These are phyloP conservation scores for Fusarium multiceps DNA, from an alignment of 2,329 filamentous ascomycete species.

Conservation along the genomic window DNA sequence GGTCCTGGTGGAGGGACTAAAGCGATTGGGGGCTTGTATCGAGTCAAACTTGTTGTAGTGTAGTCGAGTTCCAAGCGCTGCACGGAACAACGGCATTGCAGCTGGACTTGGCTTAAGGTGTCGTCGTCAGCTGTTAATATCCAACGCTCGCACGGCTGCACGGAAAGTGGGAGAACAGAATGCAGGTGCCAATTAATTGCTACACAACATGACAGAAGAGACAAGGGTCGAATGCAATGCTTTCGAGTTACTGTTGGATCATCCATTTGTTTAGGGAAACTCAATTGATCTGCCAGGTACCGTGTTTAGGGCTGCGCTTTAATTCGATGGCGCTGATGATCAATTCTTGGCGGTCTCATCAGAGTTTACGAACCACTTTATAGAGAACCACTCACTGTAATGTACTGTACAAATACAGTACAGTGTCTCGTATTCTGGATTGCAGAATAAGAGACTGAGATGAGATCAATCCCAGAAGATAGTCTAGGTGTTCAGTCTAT, in stretches of 20 bases:
- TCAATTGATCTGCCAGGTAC: slow-evolving; percentile 33
- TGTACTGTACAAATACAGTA: neutral
- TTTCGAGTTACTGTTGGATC: slow-evolving; percentile 3
- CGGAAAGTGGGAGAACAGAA: slow-evolving; percentile 32
- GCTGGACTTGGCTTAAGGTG: slow-evolving; percentile 39
- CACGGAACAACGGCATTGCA: slow-evolving; percentile 38
- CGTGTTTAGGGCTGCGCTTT: slow-evolving; percentile 5
- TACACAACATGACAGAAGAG: slow-evolving; percentile 9
- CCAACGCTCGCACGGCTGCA: slow-evolving; percentile 8
- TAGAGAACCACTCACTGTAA: neutral
- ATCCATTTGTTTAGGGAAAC: slow-evolving; percentile 10
- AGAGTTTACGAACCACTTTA: slow-evolving; percentile 8
- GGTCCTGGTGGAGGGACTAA: slow-evolving; percentile 73
- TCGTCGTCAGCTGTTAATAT: slow-evolving; percentile 39
- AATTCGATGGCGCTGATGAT: slow-evolving; percentile 32
- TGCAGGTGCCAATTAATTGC: slow-evolving; percentile 26
- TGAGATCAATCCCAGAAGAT: neutral
- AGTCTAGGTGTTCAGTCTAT: neutral
- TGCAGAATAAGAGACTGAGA: neutral
- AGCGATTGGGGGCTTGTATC: slow-evolving; percentile 58
- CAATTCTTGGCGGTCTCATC: slow-evolving; percentile 32
- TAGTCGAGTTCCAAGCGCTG: neutral
- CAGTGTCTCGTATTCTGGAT: slow-evolving; percentile 8
- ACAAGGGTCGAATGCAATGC: slow-evolving; percentile 24
- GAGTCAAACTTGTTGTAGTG: slow-evolving; percentile 20